These are phyloP conservation scores for Penstemon newberryi DNA, from an alignment of 257 asterid species.

Conservation along the genomic window DNA sequence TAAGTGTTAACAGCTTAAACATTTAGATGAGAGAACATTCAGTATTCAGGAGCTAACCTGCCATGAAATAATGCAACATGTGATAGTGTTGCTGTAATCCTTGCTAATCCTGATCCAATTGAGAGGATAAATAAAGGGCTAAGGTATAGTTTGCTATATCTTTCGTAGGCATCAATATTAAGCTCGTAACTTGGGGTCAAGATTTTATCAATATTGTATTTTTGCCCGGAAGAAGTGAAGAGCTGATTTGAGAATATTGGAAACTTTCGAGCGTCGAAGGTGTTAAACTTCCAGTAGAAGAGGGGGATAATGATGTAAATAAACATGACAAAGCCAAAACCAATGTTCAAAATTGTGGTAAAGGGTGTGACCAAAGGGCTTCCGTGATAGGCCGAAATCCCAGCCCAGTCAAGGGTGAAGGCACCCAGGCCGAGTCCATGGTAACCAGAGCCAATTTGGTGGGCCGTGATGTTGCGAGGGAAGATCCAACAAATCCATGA, in stretches of 20 bases:
- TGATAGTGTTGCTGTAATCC: conserved; percentile 87
- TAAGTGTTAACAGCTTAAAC: neutral
- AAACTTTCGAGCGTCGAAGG: conserved; percentile 82
- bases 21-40: too few relatives aligned
- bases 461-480: conserved; percentile 91
- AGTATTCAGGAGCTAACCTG: conserved; percentile 50
- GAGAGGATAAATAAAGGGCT: conserved; percentile 96
- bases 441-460: conserved; percentile 94
- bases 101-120: conserved; percentile 92
- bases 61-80: conserved; percentile 93
- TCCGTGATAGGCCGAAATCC: conserved; percentile 96
- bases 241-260: conserved; percentile 91
- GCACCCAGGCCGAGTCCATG: conserved; percentile 97
- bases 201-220: conserved; percentile 72
- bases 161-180: conserved; percentile 64
- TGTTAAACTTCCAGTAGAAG: conserved; percentile 92
- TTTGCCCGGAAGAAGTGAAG: conserved; percentile 68
- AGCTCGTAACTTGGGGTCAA: conserved; percentile 87
- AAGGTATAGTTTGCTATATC: conserved; percentile 88
- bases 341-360: conserved; percentile 75
- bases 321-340: conserved; percentile 82
- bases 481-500: conserved; percentile 99
- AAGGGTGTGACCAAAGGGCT: conserved; percentile 96
- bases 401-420: conserved; percentile 99
- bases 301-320: conserved; percentile 84